Evolutionary conservation across 2,329 filamentous ascomycete species (phyloP).

Genomic region (Arthroderma uncinatum): DNA sequence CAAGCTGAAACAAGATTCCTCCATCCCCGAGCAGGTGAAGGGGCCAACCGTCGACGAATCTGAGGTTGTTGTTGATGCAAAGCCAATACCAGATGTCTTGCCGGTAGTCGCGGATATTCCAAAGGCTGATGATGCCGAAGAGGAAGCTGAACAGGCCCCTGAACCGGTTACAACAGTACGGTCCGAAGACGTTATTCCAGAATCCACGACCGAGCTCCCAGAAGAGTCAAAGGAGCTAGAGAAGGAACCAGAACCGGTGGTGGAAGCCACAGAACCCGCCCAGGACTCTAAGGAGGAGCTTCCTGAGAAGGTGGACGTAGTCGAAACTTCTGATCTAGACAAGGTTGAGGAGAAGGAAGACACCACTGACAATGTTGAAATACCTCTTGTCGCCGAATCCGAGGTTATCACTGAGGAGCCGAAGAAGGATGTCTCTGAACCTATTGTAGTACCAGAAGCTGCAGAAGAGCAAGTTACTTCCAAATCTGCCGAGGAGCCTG

Average conservation of each 20-base stretch:
- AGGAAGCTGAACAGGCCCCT: not conserved
- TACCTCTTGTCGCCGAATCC: not conserved
- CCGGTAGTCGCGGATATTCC: not conserved
- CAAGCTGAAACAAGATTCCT: not conserved
- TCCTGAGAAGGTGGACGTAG: not conserved
- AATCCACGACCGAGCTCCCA: conserved; percentile 17
- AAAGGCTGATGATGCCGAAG: not conserved
- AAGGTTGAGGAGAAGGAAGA: not conserved
- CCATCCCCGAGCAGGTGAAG: not conserved
- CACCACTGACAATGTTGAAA: not conserved
- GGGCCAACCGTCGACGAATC: not conserved
- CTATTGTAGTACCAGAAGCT: not conserved
- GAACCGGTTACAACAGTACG: not conserved
- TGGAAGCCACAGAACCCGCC: not conserved
- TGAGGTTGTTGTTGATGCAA: not conserved
- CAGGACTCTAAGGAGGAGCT: not conserved
- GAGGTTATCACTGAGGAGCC: not conserved
- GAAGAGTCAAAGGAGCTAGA: not conserved
- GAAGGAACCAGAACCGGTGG: not conserved
- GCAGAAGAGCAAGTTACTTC: not conserved
- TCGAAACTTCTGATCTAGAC: not conserved
- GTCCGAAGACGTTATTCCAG: conserved; percentile 22
- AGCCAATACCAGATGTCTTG: not conserved
- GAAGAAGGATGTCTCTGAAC: not conserved
- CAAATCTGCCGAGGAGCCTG: not conserved